Evolutionary conservation across 2,329 filamentous ascomycete species (phyloP), one percentile per base, ranked within the genome.

Genomic region (Epichloe sibirici): DNA sequence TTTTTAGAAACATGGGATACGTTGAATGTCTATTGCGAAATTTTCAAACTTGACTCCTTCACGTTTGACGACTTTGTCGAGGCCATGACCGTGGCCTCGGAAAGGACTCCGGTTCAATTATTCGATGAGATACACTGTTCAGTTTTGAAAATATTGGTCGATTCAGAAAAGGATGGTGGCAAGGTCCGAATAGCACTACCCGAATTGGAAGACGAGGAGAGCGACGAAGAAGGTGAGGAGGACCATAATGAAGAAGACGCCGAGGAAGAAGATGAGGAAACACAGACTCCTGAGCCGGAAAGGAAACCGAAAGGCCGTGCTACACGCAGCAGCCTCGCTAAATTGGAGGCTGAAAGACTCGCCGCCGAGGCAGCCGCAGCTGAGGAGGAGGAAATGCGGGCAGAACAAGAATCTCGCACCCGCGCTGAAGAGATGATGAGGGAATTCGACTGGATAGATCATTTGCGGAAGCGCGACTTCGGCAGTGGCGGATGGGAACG

Each of bases 11-110:
- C 88, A 0, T 98, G 93, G 93, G 90, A 96, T 61, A 96, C 90
- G 0, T 76, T 98, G 37, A 98, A 96, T 62, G 91, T 98, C n/a
- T 96, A 96, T 65, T 95, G 90, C 63, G 89, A 95, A 62, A 85
- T 96, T 17, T 95, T 95, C 64, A 82, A 88, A 62, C 76, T 98
- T 28, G 93, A 98, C 67, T 97, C 91, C 0, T 98, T 98, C 64
- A 97, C 91, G 0, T 94, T 97, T 62, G 93, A 98, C 65, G 93
- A 98, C 66, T 97, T 90, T 62, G 77, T 95, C 4, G 86, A 97
- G 65, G 86, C 90, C 0, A 83, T 98, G 75, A 78, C 83, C 48
- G 85, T 90, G 53, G 79, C 86, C 0, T 89, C 83, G 0, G 79
- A 84, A 37, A 82, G 88, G 23, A 72, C 81, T 1, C 83, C 85